Evolutionary conservation across 2,329 filamentous ascomycete genomes (phyloP), one percentile per base, ranked within the genome.

Genomic region (Zymoseptoria tritici): DNA sequence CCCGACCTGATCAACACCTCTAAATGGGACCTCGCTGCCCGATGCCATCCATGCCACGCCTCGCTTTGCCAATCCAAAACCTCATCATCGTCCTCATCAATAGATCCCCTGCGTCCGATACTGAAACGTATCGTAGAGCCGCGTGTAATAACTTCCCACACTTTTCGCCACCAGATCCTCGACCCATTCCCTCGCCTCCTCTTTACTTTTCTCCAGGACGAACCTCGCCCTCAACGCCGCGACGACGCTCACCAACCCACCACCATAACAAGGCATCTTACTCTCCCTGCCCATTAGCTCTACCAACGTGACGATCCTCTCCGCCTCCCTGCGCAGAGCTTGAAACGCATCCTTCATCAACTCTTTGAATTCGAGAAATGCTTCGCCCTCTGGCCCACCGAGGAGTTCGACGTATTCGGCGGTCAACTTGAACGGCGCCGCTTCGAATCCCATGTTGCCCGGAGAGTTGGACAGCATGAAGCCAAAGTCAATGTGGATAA

Each of bases 381-480:
- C 85, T 2, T 82, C 79, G 1, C 87, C 87, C 4, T 83, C 84
- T 5, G 89, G 73, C 1, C 90, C 90, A 19, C 90, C 90, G 29
- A 94, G 78, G 7, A 94, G 88, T 67, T 94, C 90, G 49, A 94
- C 86, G 71, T 94, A 94, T 70, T 94, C 90, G 64, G 91, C 85
- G 1, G 90, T 92, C 24, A 94, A 79, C 77, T 94, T 94, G 76
- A 94, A 94, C 0, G 90, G 90, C 4, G 90, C 90, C 13, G 90
- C 90, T 75, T 94, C 90, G 68, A 94, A 94, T 2, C 89, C 89
- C 71, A 94, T 89, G 8, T 86, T 88, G 0, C 90, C 90, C 0
- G 90, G 90, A 1, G 89, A 91, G 73, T 94, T 94, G 53, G 88
- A 92, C 36, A 94, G 79, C 88, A 94, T 93, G 73, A 94, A 94